Evolutionary conservation across 257 asterid species (phyloP), one percentile per base, ranked within the genome.

Genomic region (Petrea volubilis): DNA sequence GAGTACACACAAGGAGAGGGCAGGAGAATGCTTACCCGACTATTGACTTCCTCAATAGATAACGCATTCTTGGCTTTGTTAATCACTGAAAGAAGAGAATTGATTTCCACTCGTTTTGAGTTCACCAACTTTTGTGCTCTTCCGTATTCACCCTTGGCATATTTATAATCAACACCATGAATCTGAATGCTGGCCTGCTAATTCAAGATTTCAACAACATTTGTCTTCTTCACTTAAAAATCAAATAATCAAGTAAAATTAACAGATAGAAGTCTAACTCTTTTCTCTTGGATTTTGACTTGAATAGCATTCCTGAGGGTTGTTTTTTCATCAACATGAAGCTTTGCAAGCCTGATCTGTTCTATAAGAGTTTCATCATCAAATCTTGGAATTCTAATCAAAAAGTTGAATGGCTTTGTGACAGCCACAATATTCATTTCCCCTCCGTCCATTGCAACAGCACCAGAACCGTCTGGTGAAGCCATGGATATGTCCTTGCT

Each of bases 1-100:
- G 21, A 43, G 14, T 41, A 29, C 24, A 29, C 15, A 43, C 34
- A 23, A 43, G 57, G 18, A 43, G 27, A 33, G 36, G 60, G 55
- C 41, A 64, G 49, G 68, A 62, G 41, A 55, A 74, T 72, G 60
- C 73, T 49, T 74, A 91, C 99, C 92, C 87, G 83, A 63, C 74
- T 82, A 83, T 92, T 90, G 71, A 95, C 86, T 64, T 92, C 98
- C 64, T 81, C 87, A 36, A 94, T 74, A 56, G 98, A 87, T 73
- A 84, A 69, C 75, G 99, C 99, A 87, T 95, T 95, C 88, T 89
- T 95, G 67, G 92, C 98, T 80, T 86, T 90, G 81, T 84, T 89
- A 64, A 95, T 80, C 81, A 87, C 77, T 58, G 80, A 66, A 73
- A 86, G 97, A 15, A 95, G 92, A 60, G 96, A 76, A 56, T 88